A percentile compares a stretch with the other conserved stretches of the same genome.
phyloP scores from a whole-genome alignment of 495 filamentous ascomycete genomes.

The Lasiosphaeris hirsuta region DNA sequence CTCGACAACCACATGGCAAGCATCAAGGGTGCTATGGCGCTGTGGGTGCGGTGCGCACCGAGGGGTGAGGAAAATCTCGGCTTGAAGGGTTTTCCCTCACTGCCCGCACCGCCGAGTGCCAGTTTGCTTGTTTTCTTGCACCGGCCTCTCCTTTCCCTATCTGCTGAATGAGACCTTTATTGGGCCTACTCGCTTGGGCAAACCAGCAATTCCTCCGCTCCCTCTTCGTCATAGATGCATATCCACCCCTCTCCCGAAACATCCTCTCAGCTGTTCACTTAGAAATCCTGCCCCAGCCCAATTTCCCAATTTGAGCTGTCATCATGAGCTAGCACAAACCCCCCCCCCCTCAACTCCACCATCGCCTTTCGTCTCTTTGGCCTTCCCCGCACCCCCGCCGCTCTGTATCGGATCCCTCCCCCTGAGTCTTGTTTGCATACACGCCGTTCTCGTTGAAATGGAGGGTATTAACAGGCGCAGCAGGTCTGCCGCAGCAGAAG shows the following conservation, averaged over 20 bases:
- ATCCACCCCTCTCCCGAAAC: constrained; percentile 33
- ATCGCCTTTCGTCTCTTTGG: constrained; percentile 21
- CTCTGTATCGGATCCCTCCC: constrained; percentile 14
- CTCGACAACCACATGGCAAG: constrained; percentile 47
- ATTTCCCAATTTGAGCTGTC: constrained; percentile 17
- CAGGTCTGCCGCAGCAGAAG: constrained; percentile 53
- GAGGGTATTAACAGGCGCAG: constrained; percentile 44
- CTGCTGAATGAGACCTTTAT: constrained; percentile 20
- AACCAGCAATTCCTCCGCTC: constrained; percentile 20
- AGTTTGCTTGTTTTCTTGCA: constrained; percentile 13
- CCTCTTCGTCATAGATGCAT: constrained; percentile 32
- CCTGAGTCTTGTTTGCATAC: constrained; percentile 7
- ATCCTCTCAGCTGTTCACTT: constrained; percentile 18
- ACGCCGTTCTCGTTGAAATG: constrained; percentile 28
- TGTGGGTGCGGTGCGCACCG: constrained; percentile 9
- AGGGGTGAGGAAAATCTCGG: constrained; percentile 24
- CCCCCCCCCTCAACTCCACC: constrained; percentile 21
- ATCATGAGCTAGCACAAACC: constrained; percentile 35
- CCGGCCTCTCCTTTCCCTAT: constrained; percentile 12
- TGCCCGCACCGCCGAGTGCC: constrained; percentile 7
- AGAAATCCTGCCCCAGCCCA: constrained; percentile 24
- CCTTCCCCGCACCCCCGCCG: constrained; percentile 25
- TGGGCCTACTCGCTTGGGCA: constrained; percentile 22
- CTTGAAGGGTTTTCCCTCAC: constrained; percentile 23
- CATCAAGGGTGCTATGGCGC: constrained; percentile 32